Conservation (phyloP, 116 monocot species). For the Iris pallida region DNA sequence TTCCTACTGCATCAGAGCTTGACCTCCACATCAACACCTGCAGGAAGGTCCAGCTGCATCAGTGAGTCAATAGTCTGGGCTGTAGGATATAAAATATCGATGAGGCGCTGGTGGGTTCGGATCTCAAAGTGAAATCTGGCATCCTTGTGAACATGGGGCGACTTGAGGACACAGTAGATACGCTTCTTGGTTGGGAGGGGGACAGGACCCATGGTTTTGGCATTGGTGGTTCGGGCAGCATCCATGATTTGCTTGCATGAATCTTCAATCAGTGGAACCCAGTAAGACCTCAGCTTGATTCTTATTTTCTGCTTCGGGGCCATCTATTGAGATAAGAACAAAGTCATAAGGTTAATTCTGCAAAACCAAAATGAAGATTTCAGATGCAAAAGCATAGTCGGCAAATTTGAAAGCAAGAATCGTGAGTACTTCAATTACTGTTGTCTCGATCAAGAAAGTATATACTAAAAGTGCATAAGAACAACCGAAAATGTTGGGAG, state of each 20-base stretch:
- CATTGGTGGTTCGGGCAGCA: slow-evolving; percentile 80
- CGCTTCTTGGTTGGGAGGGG: slow-evolving; percentile 84
- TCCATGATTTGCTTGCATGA: slow-evolving; percentile 96
- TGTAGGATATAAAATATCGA: slow-evolving; percentile 82
- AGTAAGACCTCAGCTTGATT: slow-evolving; percentile 94
- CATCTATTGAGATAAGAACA: slow-evolving; percentile 10
- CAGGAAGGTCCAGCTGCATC: slow-evolving; percentile 85
- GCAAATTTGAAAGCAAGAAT: too few relatives aligned
- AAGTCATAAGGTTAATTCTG: neutral
- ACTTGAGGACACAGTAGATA: slow-evolving; percentile 89
- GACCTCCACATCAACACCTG: slow-evolving; percentile 89
- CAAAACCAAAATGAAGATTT: too few relatives aligned
- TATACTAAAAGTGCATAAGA: too few relatives aligned
- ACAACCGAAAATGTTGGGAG: too few relatives aligned
- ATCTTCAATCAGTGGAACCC: slow-evolving; percentile 83
- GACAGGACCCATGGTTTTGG: slow-evolving; percentile 94
- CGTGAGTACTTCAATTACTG: too few relatives aligned
- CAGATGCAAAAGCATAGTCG: too few relatives aligned
- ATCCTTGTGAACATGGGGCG: slow-evolving; percentile 96
- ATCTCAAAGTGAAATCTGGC: slow-evolving; percentile 95
- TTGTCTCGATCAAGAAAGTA: too few relatives aligned
- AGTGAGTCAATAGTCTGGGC: slow-evolving; percentile 85
- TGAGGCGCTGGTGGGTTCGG: slow-evolving; percentile 74
- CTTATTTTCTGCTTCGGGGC: slow-evolving; percentile 70
- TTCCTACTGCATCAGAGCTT: slow-evolving; percentile 46